Percentiles rank a stretch among this genome's conserved stretches.
These are phyloP conservation scores for Prunus campanulata DNA, from an alignment of 306 rosid species.

Conservation along the genomic window DNA sequence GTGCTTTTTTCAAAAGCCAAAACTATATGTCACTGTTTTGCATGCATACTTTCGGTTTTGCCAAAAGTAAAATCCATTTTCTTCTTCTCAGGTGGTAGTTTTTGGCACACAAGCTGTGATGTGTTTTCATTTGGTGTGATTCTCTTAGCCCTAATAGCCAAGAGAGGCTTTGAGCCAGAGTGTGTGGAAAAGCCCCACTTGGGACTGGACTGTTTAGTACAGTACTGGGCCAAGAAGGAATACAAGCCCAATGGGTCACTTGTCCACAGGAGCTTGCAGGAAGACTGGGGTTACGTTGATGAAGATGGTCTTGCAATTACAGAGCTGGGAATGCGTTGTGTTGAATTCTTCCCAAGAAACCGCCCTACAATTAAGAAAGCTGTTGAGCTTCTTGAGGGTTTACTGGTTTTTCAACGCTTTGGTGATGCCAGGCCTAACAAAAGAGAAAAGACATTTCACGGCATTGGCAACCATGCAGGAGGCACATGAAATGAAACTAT, in stretches of 20 bases:
- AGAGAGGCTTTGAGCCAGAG: conserved; percentile 26
- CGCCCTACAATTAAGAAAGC: conserved; percentile 32
- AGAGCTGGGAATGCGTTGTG: conserved; percentile 43
- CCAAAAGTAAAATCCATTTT: background rate
- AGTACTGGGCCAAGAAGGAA: conserved; percentile 62
- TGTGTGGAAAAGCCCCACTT: conserved; percentile 14
- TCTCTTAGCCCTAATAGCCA: conserved; percentile 51
- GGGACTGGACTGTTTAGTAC: conserved; percentile 28
- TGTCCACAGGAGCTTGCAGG: conserved; percentile 40
- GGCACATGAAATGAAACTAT: background rate
- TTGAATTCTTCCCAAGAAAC: conserved; percentile 34
- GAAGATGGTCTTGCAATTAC: conserved; percentile 53
- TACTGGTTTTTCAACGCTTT: conserved; percentile 26
- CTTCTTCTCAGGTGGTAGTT: conserved; percentile 25
- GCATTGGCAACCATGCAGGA: background rate
- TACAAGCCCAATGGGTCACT: conserved; percentile 52
- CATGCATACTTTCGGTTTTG: background rate
- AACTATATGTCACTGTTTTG: background rate
- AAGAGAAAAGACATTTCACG: conserved; percentile 29
- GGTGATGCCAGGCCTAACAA: conserved; percentile 31
- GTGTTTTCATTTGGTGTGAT: conserved; percentile 51
- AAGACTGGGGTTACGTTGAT: conserved; percentile 49
- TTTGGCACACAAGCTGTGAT: conserved; percentile 47
- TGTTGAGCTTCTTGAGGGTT: conserved; percentile 20
- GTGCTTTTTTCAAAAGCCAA: conserved; percentile 21